These are phyloP conservation scores for Coprinopsis marcescibilis DNA, from an alignment of 768 basidiomycete genomes.

Conservation along the genomic window DNA sequence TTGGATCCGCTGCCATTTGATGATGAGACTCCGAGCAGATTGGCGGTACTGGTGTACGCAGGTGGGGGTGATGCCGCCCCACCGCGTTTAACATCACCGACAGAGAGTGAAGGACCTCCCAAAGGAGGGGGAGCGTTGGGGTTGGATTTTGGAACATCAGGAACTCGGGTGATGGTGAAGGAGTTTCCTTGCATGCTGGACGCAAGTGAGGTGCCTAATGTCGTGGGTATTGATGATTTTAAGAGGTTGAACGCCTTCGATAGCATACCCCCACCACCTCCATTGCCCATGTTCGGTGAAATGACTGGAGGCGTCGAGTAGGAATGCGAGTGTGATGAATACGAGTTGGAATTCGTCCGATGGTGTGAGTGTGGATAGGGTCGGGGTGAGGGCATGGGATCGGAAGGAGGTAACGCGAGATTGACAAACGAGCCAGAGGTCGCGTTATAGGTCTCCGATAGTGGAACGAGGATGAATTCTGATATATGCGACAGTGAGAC, in stretches of 20 bases:
- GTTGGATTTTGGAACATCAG: too few species aligned
- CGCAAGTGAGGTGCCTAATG: slow-evolving; percentile 12
- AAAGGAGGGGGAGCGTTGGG: neutral
- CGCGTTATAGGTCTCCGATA: neutral
- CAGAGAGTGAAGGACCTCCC: too few species aligned
- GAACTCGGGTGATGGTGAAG: neutral
- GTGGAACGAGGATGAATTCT: slow-evolving; percentile 42
- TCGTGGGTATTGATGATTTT: slow-evolving; percentile 8
- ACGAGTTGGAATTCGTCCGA: slow-evolving; percentile 54
- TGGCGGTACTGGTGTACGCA: neutral
- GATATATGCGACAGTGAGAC: slow-evolving; percentile 29
- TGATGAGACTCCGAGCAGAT: neutral
- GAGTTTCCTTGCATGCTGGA: slow-evolving; percentile 12
- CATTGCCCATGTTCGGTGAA: slow-evolving; percentile 18
- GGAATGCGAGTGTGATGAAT: slow-evolving; percentile 48
- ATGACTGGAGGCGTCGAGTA: slow-evolving; percentile 34
- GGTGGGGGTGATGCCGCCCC: neutral
- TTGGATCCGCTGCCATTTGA: neutral
- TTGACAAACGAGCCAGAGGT: slow-evolving; percentile 1
- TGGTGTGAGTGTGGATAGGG: slow-evolving; percentile 43
- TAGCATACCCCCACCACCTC: neutral
- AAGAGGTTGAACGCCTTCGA: slow-evolving; percentile 8
- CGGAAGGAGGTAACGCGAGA: slow-evolving; percentile 28
- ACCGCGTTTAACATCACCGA: too few species aligned
- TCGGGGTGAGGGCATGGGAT: slow-evolving; percentile 34